Evolutionary conservation across 2,329 filamentous ascomycete genomes (phyloP).

Genomic region (Phyllosticta citriasiana): DNA sequence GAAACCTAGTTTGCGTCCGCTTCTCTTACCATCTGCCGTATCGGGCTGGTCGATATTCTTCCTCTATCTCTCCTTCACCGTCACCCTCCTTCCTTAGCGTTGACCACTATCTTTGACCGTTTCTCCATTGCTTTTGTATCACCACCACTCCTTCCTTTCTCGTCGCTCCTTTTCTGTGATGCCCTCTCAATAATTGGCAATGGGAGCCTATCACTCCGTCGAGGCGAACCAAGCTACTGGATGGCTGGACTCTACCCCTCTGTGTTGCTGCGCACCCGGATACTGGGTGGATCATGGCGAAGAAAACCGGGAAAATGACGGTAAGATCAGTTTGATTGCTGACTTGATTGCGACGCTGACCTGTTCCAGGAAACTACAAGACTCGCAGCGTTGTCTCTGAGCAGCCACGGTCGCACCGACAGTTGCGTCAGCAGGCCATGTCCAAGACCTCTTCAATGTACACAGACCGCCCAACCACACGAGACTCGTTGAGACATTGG

Average conservation of each 20-base stretch:
- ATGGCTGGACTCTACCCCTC: constrained; percentile 9
- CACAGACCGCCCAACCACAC: constrained; percentile 22
- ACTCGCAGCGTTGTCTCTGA: constrained; percentile 19
- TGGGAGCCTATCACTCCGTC: constrained; percentile 7
- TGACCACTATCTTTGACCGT: not conserved
- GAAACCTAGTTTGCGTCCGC: not conserved
- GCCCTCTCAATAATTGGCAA: constrained; percentile 2
- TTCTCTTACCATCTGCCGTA: constrained; percentile 2
- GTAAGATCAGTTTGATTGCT: not conserved
- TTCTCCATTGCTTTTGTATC: not conserved
- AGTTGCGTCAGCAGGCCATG: not conserved
- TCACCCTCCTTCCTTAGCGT: constrained; percentile 4
- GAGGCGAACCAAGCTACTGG: constrained; percentile 2
- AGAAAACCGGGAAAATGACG: not conserved
- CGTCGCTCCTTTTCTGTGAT: constrained; percentile 12
- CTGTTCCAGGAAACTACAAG: not conserved
- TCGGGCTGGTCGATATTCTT: constrained; percentile 6
- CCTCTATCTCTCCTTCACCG: constrained; percentile 13
- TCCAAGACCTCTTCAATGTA: constrained; percentile 18
- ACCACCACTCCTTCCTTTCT: not conserved
- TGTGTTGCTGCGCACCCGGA: constrained; percentile 7
- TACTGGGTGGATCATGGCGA: not conserved
- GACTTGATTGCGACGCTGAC: not conserved
- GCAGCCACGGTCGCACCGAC: constrained; percentile 17
- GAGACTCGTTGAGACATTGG: constrained; percentile 28